Conservation (phyloP, 2,329 filamentous ascomycete genomes). For the Calonectria hawksworthii region DNA sequence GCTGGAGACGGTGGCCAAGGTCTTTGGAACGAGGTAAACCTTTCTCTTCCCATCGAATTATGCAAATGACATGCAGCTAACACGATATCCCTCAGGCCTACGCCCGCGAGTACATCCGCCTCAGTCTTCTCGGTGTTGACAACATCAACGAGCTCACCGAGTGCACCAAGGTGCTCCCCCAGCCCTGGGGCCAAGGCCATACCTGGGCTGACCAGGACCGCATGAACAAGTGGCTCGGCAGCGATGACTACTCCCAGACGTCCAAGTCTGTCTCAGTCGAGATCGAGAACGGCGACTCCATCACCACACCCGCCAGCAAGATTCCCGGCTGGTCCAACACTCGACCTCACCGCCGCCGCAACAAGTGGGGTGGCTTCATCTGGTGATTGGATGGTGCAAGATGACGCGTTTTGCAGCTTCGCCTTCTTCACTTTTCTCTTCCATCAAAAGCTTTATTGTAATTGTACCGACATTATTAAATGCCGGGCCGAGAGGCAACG, state of each 20-base stretch:
- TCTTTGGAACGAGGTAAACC: slow-evolving; percentile 58
- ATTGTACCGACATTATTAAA: neutral
- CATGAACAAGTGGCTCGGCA: slow-evolving; percentile 47
- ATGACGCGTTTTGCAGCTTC: neutral
- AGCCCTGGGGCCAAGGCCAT: slow-evolving; percentile 30
- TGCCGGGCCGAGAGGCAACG: neutral
- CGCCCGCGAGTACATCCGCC: slow-evolving; percentile 65
- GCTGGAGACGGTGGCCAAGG: slow-evolving; percentile 50
- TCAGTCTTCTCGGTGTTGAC: slow-evolving; percentile 68
- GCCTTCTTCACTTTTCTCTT: neutral
- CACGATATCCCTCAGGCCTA: slow-evolving; percentile 56
- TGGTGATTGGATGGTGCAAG: neutral
- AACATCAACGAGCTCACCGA: slow-evolving; percentile 69
- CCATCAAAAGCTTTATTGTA: neutral
- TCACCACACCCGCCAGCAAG: slow-evolving; percentile 38
- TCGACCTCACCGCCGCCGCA: slow-evolving; percentile 17
- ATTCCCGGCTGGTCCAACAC: slow-evolving; percentile 41
- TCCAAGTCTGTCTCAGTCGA: slow-evolving; percentile 44
- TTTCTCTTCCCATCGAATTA: neutral
- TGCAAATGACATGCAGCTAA: slow-evolving; percentile 8
- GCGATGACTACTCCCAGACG: slow-evolving; percentile 43
- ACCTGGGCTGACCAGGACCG: slow-evolving; percentile 37
- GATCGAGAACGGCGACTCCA: slow-evolving; percentile 40
- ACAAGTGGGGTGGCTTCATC: slow-evolving; percentile 27
- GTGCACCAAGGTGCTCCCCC: slow-evolving; percentile 66